Percentiles rank a stretch among this genome's conserved stretches.
These are phyloP conservation scores for Boletus hoseneyae DNA, from an alignment of 1,284 basidiomycete genomes.

Conservation along the genomic window DNA sequence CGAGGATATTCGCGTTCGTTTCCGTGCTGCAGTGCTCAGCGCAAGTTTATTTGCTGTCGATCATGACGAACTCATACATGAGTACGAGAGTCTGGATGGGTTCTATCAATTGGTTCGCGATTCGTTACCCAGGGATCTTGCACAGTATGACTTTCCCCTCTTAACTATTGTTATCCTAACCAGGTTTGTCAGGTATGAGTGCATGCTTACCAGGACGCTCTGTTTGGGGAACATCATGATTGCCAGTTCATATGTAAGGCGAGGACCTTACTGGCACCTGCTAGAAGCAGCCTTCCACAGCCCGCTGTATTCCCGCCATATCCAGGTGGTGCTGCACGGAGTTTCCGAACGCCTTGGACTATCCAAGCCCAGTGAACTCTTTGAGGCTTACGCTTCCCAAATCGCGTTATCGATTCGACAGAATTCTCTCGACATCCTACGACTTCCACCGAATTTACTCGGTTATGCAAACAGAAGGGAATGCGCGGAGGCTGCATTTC, in stretches of 20 bases:
- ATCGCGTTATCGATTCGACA: conserved; percentile 65
- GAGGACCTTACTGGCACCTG: conserved; percentile 86
- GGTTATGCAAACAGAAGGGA: conserved; percentile 64
- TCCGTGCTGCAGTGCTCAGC: conserved; percentile 65
- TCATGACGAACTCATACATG: conserved; percentile 17
- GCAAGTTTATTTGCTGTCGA: conserved; percentile 56
- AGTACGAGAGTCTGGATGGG: conserved; percentile 24
- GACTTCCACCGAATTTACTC: conserved; percentile 66
- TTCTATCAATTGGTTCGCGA: conserved; percentile 46
- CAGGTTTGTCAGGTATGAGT: conserved; percentile 55
- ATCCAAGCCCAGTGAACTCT: conserved; percentile 60
- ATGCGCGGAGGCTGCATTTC: conserved; percentile 60
- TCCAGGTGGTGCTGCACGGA: conserved; percentile 61
- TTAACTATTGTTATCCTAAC: conserved; percentile 2
- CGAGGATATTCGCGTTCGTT: conserved; percentile 82
- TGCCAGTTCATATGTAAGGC: conserved; percentile 73
- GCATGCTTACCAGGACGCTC: conserved; percentile 76
- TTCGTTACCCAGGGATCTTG: conserved; percentile 41
- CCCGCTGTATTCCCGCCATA: conserved; percentile 52
- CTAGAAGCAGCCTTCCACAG: conserved; percentile 63
- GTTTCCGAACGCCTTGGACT: conserved; percentile 74
- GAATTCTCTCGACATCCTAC: conserved; percentile 53
- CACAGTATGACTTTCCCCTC: conserved; percentile 42
- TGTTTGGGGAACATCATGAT: conserved; percentile 84
- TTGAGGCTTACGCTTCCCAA: conserved; percentile 76